These are phyloP conservation scores for Lyophyllum shimeji DNA, from an alignment of 768 basidiomycete genomes.

Conservation along the genomic window DNA sequence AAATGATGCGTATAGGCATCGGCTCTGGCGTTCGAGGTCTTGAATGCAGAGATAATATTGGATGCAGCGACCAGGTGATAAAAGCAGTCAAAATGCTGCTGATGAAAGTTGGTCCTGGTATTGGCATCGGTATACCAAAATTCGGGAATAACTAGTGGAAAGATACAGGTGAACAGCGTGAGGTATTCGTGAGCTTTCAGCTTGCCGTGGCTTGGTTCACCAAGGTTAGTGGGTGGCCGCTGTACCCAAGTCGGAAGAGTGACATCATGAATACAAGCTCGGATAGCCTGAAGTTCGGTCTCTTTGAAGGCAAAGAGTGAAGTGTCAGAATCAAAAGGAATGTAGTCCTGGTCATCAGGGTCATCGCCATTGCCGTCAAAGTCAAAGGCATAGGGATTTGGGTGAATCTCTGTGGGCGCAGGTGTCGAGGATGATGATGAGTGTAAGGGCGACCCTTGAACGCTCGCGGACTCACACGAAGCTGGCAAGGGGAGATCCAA, in stretches of 20 bases:
- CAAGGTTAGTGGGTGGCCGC: conserved; percentile 29
- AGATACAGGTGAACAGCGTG: conserved; percentile 13
- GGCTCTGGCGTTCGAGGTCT: conserved; percentile 13
- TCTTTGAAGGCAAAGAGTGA: conserved; percentile 1
- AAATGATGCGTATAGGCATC: background rate
- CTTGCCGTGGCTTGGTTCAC: conserved; percentile 32
- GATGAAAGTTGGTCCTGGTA: background rate
- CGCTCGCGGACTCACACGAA: no score
- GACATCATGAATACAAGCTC: conserved; percentile 15
- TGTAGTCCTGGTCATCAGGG: conserved; percentile 7
- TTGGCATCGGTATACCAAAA: conserved; percentile 20
- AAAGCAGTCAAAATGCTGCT: conserved; percentile 19
- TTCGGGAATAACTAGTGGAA: conserved; percentile 29
- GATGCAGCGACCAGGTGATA: conserved; percentile 23
- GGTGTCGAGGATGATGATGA: background rate
- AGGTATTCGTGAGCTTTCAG: background rate
- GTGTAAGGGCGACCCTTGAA: no score
- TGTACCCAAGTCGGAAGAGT: conserved; percentile 12
- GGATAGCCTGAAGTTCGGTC: conserved; percentile 10
- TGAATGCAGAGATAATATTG: conserved; percentile 25
- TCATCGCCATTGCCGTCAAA: conserved; percentile 9
- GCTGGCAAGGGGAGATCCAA: no score
- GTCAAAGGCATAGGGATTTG: conserved; percentile 1
- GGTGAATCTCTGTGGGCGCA: background rate
- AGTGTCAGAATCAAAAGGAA: background rate